Evolutionary conservation across 2,329 filamentous ascomycete genomes (phyloP).

Genomic region (Alternaria tenuissima): DNA sequence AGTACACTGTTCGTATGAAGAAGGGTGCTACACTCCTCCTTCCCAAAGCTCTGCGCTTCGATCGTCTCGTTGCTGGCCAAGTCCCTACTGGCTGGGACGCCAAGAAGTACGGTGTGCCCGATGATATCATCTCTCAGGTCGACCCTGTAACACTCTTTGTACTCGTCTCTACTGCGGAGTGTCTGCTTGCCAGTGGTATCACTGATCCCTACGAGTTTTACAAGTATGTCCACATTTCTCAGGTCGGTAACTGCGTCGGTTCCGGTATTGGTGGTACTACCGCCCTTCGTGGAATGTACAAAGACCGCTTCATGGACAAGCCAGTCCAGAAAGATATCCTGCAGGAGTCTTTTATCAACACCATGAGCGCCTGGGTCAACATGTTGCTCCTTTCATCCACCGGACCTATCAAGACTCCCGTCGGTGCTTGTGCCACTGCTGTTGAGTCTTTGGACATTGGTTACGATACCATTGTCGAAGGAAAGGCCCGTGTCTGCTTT

Average conservation of each 20-base stretch:
- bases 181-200: constrained; percentile 90
- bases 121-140: constrained; percentile 97
- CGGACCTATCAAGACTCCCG: constrained; percentile 97
- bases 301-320: constrained; percentile 95
- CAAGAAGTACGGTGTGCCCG: constrained; percentile 93
- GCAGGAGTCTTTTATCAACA: constrained; percentile 99
- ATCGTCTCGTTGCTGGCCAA: constrained; percentile 95
- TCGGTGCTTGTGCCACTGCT: constrained; percentile 95
- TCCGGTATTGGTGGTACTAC: constrained; percentile 96
- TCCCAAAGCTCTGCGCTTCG: constrained; percentile 95
- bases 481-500: constrained; percentile 96
- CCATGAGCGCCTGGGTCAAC: constrained; percentile 99
- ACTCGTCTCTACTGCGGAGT: constrained; percentile 90
- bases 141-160: constrained; percentile 96
- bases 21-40: constrained; percentile 96
- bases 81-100: constrained; percentile 97
- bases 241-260: constrained; percentile 97
- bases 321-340: constrained; percentile 98
- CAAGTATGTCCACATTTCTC: constrained; percentile 97
- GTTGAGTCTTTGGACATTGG: constrained; percentile 98
- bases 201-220: constrained; percentile 99
- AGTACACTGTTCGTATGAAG: constrained; percentile 93
- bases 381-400: constrained; percentile 98
- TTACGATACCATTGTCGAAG: constrained; percentile 97
- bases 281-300: constrained; percentile 97